A percentile compares a stretch with the other conserved stretches of the same genome.
Conservation (phyloP, 257 asterid genomes). For the Nicotiana knightiana region DNA sequence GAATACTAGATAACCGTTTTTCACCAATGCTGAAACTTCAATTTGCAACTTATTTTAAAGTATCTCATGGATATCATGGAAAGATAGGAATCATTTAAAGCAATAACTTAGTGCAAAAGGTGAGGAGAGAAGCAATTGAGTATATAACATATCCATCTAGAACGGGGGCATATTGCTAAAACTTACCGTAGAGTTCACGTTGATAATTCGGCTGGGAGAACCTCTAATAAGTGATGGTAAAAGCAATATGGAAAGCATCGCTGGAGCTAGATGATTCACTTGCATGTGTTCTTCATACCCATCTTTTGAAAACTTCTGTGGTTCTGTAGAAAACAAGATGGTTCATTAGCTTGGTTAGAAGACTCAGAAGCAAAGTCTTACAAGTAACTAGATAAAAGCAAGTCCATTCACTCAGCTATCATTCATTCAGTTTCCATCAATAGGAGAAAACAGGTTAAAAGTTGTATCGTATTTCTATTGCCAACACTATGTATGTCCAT, state of each 20-base stretch:
- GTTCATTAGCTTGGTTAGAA: slow-evolving; percentile 9
- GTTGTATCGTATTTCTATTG: neutral
- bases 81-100: neutral
- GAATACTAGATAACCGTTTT: neutral
- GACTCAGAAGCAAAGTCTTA: slow-evolving; percentile 2
- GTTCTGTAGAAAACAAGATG: slow-evolving; percentile 46
- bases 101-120: neutral
- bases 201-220: slow-evolving; percentile 89
- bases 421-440: neutral
- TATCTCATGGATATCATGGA: neutral
- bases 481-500: neutral
- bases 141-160: neutral
- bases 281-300: slow-evolving; percentile 94
- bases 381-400: neutral
- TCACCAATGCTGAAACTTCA: neutral
- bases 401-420: neutral
- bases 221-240: slow-evolving; percentile 92
- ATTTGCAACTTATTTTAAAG: neutral
- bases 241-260: slow-evolving; percentile 79
- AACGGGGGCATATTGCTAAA: slow-evolving; percentile 7
- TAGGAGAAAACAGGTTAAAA: neutral
- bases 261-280: slow-evolving; percentile 98
- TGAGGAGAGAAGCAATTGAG: neutral
- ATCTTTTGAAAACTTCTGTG: slow-evolving; percentile 76
- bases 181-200: slow-evolving; percentile 87